Conservation (phyloP, 345 rosid genomes). For the Euphorbia peplus region DNA sequence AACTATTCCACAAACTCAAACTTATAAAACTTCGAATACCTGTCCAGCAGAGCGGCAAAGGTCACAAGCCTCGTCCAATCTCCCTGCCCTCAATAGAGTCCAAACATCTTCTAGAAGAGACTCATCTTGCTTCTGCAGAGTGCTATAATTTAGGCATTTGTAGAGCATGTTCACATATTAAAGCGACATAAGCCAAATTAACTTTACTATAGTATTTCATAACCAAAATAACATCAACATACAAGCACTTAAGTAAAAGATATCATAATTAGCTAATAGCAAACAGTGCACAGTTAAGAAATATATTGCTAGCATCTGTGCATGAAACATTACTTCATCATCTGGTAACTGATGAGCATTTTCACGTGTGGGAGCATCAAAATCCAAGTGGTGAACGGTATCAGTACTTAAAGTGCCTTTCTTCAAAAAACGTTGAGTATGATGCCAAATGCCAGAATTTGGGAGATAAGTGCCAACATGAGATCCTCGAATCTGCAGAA, state of each 20-base stretch:
- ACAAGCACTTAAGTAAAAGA: not conserved
- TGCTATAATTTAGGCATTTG: not conserved
- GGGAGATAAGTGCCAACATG: constrained; percentile 95
- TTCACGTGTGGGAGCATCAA: constrained; percentile 99
- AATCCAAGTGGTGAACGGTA: constrained; percentile 87
- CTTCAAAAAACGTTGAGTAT: constrained; percentile 79
- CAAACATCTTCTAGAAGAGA: constrained; percentile 94
- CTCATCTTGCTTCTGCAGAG: constrained; percentile 84
- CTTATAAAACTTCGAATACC: constrained; percentile 39
- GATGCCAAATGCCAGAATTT: constrained; percentile 93
- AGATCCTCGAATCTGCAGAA: constrained; percentile 78
- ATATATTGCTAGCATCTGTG: not conserved
- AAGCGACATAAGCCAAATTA: not conserved
- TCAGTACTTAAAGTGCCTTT: constrained; percentile 51
- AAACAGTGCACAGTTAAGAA: not conserved
- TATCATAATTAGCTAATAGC: not conserved
- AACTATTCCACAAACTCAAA: constrained; percentile 8
- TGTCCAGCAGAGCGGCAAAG: constrained; percentile 97
- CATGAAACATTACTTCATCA: constrained; percentile 56
- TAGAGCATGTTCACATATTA: not conserved
- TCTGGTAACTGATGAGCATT: constrained; percentile 74
- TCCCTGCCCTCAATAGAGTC: constrained; percentile 92
- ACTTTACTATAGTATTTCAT: not conserved
- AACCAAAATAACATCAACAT: not conserved
- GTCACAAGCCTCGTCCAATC: constrained; percentile 84